These are phyloP conservation scores for Solanum infundibuliforme DNA, from an alignment of 257 asterid species.

Conservation along the genomic window DNA sequence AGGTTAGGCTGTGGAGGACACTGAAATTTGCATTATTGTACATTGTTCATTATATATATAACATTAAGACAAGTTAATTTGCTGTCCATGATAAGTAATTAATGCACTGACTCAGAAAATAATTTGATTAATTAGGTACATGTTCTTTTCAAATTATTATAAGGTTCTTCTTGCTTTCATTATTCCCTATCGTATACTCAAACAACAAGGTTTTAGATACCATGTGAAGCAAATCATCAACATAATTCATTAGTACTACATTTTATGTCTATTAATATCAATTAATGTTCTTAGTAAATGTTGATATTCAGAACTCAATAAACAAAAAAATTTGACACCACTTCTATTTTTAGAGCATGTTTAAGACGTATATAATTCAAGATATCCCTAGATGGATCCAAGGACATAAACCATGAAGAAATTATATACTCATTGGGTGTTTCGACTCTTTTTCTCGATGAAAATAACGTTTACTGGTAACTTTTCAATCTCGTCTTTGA, in stretches of 20 bases:
- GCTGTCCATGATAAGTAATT: neutral
- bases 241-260: neutral
- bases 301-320: neutral
- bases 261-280: neutral
- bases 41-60: neutral
- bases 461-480: neutral
- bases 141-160: neutral
- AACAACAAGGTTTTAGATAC: neutral
- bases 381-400: neutral
- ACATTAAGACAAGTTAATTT: neutral
- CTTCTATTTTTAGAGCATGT: neutral
- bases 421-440: neutral
- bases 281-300: neutral
- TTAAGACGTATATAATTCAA: neutral
- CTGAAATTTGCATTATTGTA: neutral
- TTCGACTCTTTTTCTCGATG: neutral
- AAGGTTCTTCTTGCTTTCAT: neutral
- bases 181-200: neutral
- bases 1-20: neutral
- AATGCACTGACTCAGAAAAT: neutral
- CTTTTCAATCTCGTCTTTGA: neutral
- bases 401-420: neutral
- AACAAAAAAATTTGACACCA: neutral
- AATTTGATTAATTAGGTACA: neutral
- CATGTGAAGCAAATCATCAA: neutral